These are phyloP conservation scores for Truncatella angustata DNA, from an alignment of 2,329 filamentous ascomycete species.

Conservation along the genomic window DNA sequence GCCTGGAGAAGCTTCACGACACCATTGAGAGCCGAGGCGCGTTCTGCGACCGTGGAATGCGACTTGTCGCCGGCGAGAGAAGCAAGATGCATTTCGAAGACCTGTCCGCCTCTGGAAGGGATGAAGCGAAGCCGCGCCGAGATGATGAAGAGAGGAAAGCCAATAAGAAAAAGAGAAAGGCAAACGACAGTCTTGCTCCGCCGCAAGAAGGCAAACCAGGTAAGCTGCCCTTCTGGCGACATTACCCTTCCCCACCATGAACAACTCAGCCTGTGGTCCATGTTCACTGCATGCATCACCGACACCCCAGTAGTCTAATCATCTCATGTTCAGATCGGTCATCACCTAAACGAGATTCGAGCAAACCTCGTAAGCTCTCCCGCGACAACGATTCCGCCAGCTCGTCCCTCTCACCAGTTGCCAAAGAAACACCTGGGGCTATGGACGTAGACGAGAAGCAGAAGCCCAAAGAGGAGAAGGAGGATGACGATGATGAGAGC, in stretches of 20 bases:
- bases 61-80: conserved; percentile 63
- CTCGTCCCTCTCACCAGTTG: conserved; percentile 59
- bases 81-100: conserved; percentile 59
- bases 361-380: conserved; percentile 49
- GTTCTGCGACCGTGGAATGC: conserved; percentile 71
- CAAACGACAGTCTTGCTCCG: conserved; percentile 55
- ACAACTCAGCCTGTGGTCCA: too few species aligned
- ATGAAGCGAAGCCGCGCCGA: conserved; percentile 50
- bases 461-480: conserved; percentile 38
- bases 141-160: conserved; percentile 51
- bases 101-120: conserved; percentile 39
- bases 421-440: conserved; percentile 46
- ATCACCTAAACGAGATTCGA: conserved; percentile 50
- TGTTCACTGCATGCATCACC: neutral
- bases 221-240: conserved; percentile 15
- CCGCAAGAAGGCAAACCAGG: conserved; percentile 48
- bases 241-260: neutral
- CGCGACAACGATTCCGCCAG: conserved; percentile 55
- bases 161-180: conserved; percentile 80
- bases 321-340: conserved; percentile 43
- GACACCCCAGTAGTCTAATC: neutral
- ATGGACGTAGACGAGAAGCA: conserved; percentile 60
- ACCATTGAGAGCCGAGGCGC: conserved; percentile 66
- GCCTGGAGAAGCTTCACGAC: conserved; percentile 62
- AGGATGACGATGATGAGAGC: conserved; percentile 43